These are phyloP conservation scores for Aspergillus panamensis DNA, from an alignment of 495 filamentous ascomycete species.

Conservation along the genomic window DNA sequence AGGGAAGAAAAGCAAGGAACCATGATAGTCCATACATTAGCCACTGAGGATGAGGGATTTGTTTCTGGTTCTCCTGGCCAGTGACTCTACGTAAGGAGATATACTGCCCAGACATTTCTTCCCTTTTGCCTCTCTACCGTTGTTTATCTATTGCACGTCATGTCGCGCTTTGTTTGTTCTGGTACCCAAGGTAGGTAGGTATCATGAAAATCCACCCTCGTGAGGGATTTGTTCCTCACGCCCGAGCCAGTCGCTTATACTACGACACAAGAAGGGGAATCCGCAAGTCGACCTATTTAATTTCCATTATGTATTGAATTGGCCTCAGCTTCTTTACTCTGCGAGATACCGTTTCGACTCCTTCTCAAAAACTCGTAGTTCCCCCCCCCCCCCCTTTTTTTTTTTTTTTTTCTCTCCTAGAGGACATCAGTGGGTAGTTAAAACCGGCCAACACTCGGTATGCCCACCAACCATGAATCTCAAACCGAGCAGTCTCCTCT, in stretches of 20 bases:
- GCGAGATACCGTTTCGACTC: no score
- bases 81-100: background rate
- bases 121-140: background rate
- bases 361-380: no score
- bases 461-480: slow-evolving; percentile 10
- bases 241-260: background rate
- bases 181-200: no score
- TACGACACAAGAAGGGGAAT: background rate
- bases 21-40: background rate
- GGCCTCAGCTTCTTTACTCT: no score
- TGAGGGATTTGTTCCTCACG: background rate
- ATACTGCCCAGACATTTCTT: background rate
- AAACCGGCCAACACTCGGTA: background rate
- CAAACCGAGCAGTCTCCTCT: slow-evolving; percentile 15
- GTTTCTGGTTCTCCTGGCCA: background rate
- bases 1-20: background rate
- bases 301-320: no score
- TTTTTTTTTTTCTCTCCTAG: no score
- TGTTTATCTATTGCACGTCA: background rate
- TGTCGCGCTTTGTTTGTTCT: background rate
- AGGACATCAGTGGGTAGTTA: background rate
- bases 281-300: no score
- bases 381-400: no score
- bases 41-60: slow-evolving; percentile 1
- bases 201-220: background rate